Evolutionary conservation across 164 flowering plant species (phyloP), one percentile per base, ranked within the genome.

Genomic region (Houttuynia cordata): DNA sequence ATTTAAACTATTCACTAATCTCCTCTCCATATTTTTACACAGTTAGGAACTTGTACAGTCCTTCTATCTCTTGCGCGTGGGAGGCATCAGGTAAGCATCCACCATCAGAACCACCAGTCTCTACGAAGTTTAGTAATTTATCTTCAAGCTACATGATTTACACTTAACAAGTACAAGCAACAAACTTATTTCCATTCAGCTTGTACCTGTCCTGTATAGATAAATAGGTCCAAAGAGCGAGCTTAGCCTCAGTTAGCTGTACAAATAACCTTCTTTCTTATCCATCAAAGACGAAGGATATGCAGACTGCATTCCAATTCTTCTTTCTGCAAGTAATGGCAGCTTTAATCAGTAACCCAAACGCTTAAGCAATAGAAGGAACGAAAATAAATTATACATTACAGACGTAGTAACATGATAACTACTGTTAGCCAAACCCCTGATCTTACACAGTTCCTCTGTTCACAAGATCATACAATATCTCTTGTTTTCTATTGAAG

Each of bases 211-310:
- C 67, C 51, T 66, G 68, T 67, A 80, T 70, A 72, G 63, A 67
- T 59, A 39, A 65, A 74, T 47, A 61, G 61, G 65, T 67, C 24
- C 39, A 52, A 20, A 54, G 53, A 54, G 52, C 84, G 70, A 63
- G 70, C 78, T 30, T 73, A 77, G 78, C 79, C 79, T 79, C 81
- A 68, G 89, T 88, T 80, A 87, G 94, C 94, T 87, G 90, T 90
- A 87, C 95, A 90, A n/a, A 71, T 71, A 72, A 70, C 79, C 72
- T 72, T 64, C 68, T 68, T 73, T 71, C 78, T 71, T 74, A 47
- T 62, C 75, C 70, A 64, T 70, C 73, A 60, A 68, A 59, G 84
- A 73, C 53, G 84, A 72, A 21, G 80, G 71, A 56, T 77, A 73
- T 53, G 77, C 74, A 67, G 80, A 64, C 67, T 79, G 84, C 60